Percentiles rank a stretch among this genome's conserved stretches.
These are phyloP conservation scores for Danielozyma ontarioensis DNA, from an alignment of 805 yeast genomes.

Conservation along the genomic window DNA sequence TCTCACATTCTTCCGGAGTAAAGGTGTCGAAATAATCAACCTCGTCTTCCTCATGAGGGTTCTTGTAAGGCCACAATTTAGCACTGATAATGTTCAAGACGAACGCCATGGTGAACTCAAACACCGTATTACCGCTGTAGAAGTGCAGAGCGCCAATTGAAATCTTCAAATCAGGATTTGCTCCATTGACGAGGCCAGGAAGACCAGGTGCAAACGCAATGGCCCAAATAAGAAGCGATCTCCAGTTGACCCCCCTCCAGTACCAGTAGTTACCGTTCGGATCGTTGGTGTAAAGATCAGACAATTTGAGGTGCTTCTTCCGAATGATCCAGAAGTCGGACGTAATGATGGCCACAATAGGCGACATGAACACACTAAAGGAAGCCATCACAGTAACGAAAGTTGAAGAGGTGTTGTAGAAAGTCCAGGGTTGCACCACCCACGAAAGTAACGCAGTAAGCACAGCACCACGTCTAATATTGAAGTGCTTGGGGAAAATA, in stretches of 20 bases:
- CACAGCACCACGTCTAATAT: background rate
- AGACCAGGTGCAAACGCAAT: conserved; percentile 42
- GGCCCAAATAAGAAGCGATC: conserved; percentile 33
- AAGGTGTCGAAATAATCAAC: conserved; percentile 36
- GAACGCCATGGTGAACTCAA: conserved; percentile 23
- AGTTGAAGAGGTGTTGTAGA: conserved; percentile 27
- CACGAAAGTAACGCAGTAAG: conserved; percentile 24
- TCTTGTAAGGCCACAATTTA: conserved; percentile 30
- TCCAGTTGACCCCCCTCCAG: conserved; percentile 38
- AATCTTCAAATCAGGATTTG: conserved; percentile 7
- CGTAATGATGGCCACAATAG: conserved; percentile 28
- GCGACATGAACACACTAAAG: conserved; percentile 35
- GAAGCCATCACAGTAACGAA: conserved; percentile 30
- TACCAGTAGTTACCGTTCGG: conserved; percentile 37
- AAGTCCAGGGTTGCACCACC: conserved; percentile 37
- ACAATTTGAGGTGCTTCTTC: conserved; percentile 31
- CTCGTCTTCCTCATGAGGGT: conserved; percentile 29
- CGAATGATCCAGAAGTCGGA: conserved; percentile 37
- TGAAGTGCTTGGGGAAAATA: background rate
- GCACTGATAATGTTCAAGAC: conserved; percentile 29
- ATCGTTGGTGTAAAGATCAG: conserved; percentile 32
- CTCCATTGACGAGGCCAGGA: conserved; percentile 43
- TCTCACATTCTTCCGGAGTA: conserved; percentile 28
- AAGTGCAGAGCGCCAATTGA: conserved; percentile 7
- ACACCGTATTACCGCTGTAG: conserved; percentile 11